Evolutionary conservation across 805 yeast genomes (phyloP).

Genomic region (Monosporozyma solicola): DNA sequence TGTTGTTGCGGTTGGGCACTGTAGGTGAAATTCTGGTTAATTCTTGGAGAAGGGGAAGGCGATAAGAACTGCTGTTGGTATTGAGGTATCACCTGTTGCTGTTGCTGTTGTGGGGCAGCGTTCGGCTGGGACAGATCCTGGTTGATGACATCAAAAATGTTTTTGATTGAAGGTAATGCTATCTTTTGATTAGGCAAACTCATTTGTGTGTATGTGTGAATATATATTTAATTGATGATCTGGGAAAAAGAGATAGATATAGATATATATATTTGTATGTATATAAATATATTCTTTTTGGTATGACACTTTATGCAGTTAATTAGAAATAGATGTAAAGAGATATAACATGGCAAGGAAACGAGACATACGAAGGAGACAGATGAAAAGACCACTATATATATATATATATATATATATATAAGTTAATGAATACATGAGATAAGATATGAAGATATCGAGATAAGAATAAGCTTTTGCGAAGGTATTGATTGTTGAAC

Average conservation of each 20-base stretch:
- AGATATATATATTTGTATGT: no score
- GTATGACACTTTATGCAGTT: neutral
- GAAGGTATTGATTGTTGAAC: no score
- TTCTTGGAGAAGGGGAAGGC: neutral
- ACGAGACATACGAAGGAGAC: no score
- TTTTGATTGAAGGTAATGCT: conserved; percentile 4
- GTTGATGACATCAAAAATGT: conserved; percentile 2
- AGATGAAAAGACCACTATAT: no score
- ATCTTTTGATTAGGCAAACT: neutral
- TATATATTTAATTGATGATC: neutral
- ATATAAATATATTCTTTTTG: no score
- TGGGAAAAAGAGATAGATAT: neutral
- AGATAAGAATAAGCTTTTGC: no score
- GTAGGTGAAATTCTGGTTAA: neutral
- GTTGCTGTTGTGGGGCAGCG: neutral
- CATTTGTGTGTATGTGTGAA: neutral
- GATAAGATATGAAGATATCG: no score
- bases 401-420: no score
- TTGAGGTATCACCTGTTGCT: neutral
- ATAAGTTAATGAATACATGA: no score
- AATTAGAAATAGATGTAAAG: no score
- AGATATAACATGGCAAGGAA: no score
- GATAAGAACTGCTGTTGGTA: neutral
- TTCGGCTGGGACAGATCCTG: neutral
- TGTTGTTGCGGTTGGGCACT: conserved; percentile 1